Percentiles rank a stretch among this genome's conserved stretches.
These are phyloP conservation scores for Spathaspora sp. DNA, from an alignment of 1,139 yeast genomes.

Conservation along the genomic window DNA sequence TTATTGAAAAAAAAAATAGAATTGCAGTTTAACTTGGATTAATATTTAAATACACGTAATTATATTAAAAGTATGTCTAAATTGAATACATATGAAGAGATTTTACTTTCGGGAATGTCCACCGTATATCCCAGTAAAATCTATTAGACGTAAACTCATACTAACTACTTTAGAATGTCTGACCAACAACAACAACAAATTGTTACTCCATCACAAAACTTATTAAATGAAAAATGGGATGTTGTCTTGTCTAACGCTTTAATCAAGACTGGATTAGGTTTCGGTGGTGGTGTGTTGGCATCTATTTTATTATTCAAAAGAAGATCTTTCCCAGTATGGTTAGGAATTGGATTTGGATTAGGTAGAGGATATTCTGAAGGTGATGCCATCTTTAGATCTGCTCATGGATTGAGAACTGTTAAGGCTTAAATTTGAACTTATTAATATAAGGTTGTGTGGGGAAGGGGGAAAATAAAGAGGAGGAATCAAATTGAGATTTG, in stretches of 20 bases:
- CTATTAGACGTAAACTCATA: not conserved
- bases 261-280: slow-evolving; percentile 96
- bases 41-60: not conserved
- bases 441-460: not conserved
- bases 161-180: slow-evolving; percentile 16
- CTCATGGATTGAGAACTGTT: slow-evolving; percentile 70
- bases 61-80: not conserved
- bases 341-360: slow-evolving; percentile 93
- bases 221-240: slow-evolving; percentile 92
- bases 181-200: slow-evolving; percentile 22
- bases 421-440: slow-evolving; percentile 44
- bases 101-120: not conserved
- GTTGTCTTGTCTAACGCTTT: slow-evolving; percentile 91
- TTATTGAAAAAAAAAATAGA: not conserved
- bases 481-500: not conserved
- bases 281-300: slow-evolving; percentile 93
- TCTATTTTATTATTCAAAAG: slow-evolving; percentile 90
- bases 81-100: not conserved
- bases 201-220: slow-evolving; percentile 58
- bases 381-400: slow-evolving; percentile 88
- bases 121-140: not conserved
- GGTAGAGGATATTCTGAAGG: slow-evolving; percentile 99
- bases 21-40: not conserved
- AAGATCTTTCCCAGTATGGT: slow-evolving; percentile 96
- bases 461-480: not conserved